Conservation (phyloP, 805 yeast genomes). For the Dipodascus geniculatus region DNA sequence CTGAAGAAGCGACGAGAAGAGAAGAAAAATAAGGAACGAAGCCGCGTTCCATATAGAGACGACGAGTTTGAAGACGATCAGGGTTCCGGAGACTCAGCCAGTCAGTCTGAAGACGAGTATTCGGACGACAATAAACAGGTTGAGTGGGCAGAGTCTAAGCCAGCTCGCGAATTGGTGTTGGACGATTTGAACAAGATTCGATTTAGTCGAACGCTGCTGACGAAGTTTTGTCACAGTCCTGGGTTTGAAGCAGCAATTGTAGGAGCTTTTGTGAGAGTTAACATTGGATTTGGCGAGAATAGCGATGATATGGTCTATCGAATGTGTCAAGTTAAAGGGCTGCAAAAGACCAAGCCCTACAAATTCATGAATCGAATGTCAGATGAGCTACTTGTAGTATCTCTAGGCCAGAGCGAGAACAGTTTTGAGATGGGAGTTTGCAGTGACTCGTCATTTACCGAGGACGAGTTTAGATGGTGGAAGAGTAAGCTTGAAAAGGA, state of each 20-base stretch:
- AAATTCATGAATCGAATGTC: slow-evolving; percentile 38
- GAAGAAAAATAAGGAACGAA: slow-evolving; percentile 25
- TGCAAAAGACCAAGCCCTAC: slow-evolving; percentile 39
- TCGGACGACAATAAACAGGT: slow-evolving; percentile 37
- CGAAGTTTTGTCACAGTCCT: slow-evolving; percentile 70
- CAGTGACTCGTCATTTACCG: slow-evolving; percentile 63
- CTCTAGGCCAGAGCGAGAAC: slow-evolving; percentile 72
- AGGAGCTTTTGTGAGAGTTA: slow-evolving; percentile 74
- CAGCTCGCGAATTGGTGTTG: slow-evolving; percentile 35
- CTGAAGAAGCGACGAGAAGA: slow-evolving; percentile 67
- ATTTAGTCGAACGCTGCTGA: slow-evolving; percentile 66
- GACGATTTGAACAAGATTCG: slow-evolving; percentile 61
- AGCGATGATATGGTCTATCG: slow-evolving; percentile 61
- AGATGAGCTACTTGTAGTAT: slow-evolving; percentile 51
- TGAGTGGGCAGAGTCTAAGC: slow-evolving; percentile 35
- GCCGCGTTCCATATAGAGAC: slow-evolving; percentile 21
- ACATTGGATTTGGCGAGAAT: slow-evolving; percentile 58
- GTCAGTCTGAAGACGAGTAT: slow-evolving; percentile 27
- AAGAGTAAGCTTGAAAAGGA: slow-evolving; percentile 47
- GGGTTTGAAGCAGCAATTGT: slow-evolving; percentile 58
- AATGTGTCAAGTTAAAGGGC: slow-evolving; percentile 68
- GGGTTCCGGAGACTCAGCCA: slow-evolving; percentile 21
- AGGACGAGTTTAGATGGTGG: slow-evolving; percentile 66
- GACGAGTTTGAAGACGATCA: slow-evolving; percentile 9
- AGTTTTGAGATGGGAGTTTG: slow-evolving; percentile 67